Evolutionary conservation across 140 eudicot genomes (phyloP).

Genomic region (Eryngium alpinum): DNA sequence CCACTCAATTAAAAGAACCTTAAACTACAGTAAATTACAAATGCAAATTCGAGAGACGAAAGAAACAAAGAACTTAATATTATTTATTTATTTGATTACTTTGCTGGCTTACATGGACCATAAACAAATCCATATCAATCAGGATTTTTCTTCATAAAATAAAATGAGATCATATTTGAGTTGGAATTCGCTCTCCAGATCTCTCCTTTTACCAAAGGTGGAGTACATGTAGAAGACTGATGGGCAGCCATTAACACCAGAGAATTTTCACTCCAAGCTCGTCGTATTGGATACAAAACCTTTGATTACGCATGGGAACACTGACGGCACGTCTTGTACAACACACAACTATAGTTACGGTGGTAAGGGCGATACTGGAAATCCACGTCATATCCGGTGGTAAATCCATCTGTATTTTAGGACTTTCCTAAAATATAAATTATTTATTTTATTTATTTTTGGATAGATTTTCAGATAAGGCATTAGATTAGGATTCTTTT

Average conservation of each 20-base stretch:
- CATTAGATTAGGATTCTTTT: too few relatives aligned
- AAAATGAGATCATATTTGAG: background rate
- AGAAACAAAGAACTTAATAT: too few relatives aligned
- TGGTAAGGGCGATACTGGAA: conserved; percentile 38
- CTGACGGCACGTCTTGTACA: conserved; percentile 23
- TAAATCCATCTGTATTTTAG: conserved; percentile 32
- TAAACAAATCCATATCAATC: background rate
- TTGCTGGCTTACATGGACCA: background rate
- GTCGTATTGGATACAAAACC: conserved; percentile 6
- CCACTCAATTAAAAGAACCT: too few relatives aligned
- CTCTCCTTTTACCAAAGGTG: background rate
- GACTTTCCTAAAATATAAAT: too few relatives aligned
- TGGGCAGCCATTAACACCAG: background rate
- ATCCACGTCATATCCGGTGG: conserved; percentile 26
- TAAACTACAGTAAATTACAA: background rate
- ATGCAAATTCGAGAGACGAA: background rate
- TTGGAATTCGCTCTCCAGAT: background rate
- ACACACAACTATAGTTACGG: conserved; percentile 44
- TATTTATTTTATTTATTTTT: too few relatives aligned
- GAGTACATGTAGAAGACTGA: background rate
- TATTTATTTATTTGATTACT: too few relatives aligned
- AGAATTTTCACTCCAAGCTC: conserved; percentile 19
- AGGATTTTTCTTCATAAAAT: background rate
- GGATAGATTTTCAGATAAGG: too few relatives aligned
- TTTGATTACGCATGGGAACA: conserved; percentile 10